Conservation (phyloP, 2,329 filamentous ascomycete genomes). For the Magnaporthales sp. region DNA sequence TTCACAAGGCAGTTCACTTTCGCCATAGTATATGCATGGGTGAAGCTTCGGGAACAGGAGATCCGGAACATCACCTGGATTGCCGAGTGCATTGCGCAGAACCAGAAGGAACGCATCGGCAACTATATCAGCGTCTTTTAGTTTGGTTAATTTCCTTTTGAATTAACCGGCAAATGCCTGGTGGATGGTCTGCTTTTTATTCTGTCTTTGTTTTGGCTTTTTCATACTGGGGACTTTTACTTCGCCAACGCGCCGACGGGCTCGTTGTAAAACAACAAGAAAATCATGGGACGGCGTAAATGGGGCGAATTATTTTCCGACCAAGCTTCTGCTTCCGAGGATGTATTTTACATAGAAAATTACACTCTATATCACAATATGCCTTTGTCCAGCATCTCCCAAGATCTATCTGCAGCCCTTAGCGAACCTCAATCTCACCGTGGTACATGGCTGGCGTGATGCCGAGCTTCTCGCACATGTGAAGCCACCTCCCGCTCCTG, state of each 20-base stretch:
- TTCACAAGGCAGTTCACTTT: conserved; percentile 96
- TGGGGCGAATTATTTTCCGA: conserved; percentile 1
- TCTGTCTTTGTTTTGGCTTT: conserved; percentile 12
- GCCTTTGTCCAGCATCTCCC: conserved; percentile 15
- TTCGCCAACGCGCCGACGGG: not conserved
- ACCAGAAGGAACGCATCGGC: conserved; percentile 96
- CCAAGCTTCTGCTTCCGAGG: not conserved
- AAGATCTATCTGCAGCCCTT: conserved; percentile 11
- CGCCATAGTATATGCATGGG: conserved; percentile 93
- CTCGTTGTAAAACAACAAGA: not conserved
- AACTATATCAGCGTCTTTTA: conserved; percentile 96
- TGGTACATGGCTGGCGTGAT: conserved; percentile 84
- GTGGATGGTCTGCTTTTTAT: not conserved
- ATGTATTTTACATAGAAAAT: conserved; percentile 7
- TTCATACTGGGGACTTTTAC: not conserved
- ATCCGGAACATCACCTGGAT: conserved; percentile 99
- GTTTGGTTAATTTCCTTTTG: conserved; percentile 6
- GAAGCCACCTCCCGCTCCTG: conserved; percentile 81
- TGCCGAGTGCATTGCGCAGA: conserved; percentile 97
- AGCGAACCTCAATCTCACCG: conserved; percentile 65
- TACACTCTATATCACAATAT: conserved; percentile 22
- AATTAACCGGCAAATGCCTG: conserved; percentile 1
- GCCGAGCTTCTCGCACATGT: conserved; percentile 76
- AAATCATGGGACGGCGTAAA: conserved; percentile 1
- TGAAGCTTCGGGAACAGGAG: conserved; percentile 98